These are phyloP conservation scores for Aspergillus brasiliensis DNA, from an alignment of 2,329 filamentous ascomycete genomes.

Conservation along the genomic window DNA sequence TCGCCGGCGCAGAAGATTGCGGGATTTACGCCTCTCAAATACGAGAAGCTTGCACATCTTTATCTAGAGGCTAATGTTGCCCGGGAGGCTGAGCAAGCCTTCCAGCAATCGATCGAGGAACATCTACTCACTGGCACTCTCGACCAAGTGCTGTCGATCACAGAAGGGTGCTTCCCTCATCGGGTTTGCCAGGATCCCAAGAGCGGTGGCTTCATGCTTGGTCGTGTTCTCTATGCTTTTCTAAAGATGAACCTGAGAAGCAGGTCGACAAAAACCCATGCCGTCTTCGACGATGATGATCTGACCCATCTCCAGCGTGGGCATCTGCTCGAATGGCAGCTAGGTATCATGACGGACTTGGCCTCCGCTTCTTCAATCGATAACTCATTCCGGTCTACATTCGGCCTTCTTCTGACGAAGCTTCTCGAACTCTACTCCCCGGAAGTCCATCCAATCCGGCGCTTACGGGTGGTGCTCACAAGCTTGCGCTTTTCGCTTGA, in stretches of 20 bases:
- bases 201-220: constrained; percentile 38
- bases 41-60: constrained; percentile 46
- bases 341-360: constrained; percentile 37
- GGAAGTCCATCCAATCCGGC: constrained; percentile 39
- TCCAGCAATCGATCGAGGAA: constrained; percentile 43
- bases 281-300: constrained; percentile 36
- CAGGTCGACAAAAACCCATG: constrained; percentile 26
- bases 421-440: constrained; percentile 39
- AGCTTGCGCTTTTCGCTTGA: constrained; percentile 39
- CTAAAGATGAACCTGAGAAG: constrained; percentile 39
- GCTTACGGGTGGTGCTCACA: constrained; percentile 38
- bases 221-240: constrained; percentile 39
- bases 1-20: constrained; percentile 36
- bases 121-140: constrained; percentile 44
- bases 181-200: constrained; percentile 37
- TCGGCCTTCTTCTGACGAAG: constrained; percentile 31
- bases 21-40: constrained; percentile 47
- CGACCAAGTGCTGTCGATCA: constrained; percentile 29
- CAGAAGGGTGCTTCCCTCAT: constrained; percentile 29
- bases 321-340: constrained; percentile 42
- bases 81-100: constrained; percentile 39
- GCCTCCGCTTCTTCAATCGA: constrained; percentile 27
- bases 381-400: constrained; percentile 29
- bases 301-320: constrained; percentile 32
- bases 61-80: constrained; percentile 42